Evolutionary conservation across 805 yeast genomes (phyloP), one percentile per base, ranked within the genome.

Genomic region (Spathaspora passalidarum): DNA sequence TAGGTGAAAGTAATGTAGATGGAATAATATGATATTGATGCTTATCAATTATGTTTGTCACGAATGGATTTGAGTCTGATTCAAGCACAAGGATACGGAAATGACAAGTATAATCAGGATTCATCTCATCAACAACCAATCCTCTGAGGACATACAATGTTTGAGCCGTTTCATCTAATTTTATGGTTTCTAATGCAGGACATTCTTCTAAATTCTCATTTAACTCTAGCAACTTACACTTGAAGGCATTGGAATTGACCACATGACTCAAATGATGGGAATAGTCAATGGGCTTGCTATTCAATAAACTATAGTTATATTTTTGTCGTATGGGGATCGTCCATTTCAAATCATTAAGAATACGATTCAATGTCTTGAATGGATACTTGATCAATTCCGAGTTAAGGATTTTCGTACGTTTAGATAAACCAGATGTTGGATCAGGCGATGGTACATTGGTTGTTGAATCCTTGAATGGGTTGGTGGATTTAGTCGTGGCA

Each of bases 311-410:
- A 43, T 34, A 32, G 19, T 47, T 39, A 21, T 39, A 46, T n/a
- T 47, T 43, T 2, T 43, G 48, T 35, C 49, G 50, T 40, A 47
- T 58, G 11, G 65, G 59, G 3, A 59, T 43, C 1, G 59, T 49
- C 62, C 60, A 73, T 43, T 76, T 66, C 23, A 86, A 57, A 55
- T 86, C 92, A 58, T 84, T 89, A 18, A 85, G 54, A 17, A 86
- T 68, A 45, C 92, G 68, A 55, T 86, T 86, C 5, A 83, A 63
- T 0, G 92, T 84, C 55, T 86, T 86, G 63, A 80, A 79, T 2
- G 65, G 75, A 63, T 45, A 55, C 22, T 47, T 42, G 17, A 32
- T 20, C 10, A 60, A 35, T 4, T 46, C 43, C 3, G 43, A 42
- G 16, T 34, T 37, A 4, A 42, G 45, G 35, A 52, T 54, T 38